These are phyloP conservation scores for Yarrowia sp. DNA, from an alignment of 805 yeast species.

Conservation along the genomic window DNA sequence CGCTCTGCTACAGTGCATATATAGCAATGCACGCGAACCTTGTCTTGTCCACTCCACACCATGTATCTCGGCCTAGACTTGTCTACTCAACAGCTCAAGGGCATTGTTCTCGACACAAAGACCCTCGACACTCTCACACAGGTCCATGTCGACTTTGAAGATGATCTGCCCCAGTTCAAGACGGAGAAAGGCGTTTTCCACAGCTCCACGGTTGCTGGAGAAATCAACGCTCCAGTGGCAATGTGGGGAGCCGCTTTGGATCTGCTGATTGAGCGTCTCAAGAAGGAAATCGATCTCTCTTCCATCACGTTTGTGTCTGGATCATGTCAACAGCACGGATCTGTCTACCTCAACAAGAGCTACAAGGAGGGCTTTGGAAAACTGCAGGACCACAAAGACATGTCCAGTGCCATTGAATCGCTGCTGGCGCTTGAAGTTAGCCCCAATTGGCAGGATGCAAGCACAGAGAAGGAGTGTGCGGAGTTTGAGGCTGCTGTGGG, in stretches of 20 bases:
- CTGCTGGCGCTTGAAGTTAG: constrained; percentile 53
- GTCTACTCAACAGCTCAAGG: constrained; percentile 85
- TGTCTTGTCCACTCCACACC: background rate
- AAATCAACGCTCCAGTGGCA: constrained; percentile 74
- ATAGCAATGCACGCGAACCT: background rate
- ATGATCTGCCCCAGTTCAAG: constrained; percentile 56
- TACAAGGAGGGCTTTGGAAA: background rate
- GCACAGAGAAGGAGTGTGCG: constrained; percentile 67
- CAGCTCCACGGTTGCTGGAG: constrained; percentile 45
- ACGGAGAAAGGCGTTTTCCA: constrained; percentile 72
- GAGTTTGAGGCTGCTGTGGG: constrained; percentile 62
- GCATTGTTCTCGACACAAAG: constrained; percentile 57
- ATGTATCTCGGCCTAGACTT: constrained; percentile 65
- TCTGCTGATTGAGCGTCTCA: constrained; percentile 53
- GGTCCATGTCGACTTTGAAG: constrained; percentile 70
- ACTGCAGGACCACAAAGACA: background rate
- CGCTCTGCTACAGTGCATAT: background rate
- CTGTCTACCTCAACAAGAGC: constrained; percentile 68
- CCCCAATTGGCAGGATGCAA: constrained; percentile 96
- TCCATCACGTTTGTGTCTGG: constrained; percentile 70
- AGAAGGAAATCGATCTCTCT: constrained; percentile 52
- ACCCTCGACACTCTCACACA: constrained; percentile 52
- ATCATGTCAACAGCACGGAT: constrained; percentile 91
- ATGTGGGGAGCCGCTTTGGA: constrained; percentile 90
- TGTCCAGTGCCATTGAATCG: background rate